phyloP scores from a whole-genome alignment of 179 eudicot genomes.

The Nepenthes alata region DNA sequence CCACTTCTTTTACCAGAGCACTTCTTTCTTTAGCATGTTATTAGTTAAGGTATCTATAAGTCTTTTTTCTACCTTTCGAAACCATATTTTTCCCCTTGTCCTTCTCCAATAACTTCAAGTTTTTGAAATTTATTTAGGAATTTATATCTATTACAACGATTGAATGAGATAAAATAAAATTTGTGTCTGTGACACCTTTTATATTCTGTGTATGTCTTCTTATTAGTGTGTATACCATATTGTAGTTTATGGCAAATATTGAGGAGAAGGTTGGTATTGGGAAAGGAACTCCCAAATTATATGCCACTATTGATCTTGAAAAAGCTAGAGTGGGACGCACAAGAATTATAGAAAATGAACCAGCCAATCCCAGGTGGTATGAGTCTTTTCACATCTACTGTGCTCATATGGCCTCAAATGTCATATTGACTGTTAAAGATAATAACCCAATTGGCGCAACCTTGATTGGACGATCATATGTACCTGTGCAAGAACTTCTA shows the following conservation, averaged over 20 bases:
- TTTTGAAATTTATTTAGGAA: no score
- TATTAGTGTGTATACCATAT: neutral
- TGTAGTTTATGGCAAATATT: constrained; percentile 36
- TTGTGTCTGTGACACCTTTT: neutral
- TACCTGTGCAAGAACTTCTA: constrained; percentile 31
- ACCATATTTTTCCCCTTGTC: no score
- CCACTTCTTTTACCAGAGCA: no score
- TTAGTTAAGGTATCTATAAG: no score
- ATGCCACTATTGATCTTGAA: constrained; percentile 43
- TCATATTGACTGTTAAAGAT: constrained; percentile 41
- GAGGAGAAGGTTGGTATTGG: constrained; percentile 40
- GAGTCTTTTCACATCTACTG: constrained; percentile 45
- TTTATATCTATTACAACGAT: no score
- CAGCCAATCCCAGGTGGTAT: constrained; percentile 35
- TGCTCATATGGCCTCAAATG: constrained; percentile 29
- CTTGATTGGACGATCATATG: constrained; percentile 40
- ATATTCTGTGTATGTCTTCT: neutral
- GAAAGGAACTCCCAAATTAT: constrained; percentile 29
- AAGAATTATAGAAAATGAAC: constrained; percentile 29
- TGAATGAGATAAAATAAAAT: neutral
- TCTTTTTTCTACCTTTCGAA: no score
- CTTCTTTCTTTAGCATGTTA: no score
- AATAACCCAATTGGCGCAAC: constrained; percentile 48
- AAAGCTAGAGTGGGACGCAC: constrained; percentile 44
- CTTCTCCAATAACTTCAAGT: no score